Percentiles rank a stretch among this genome's conserved stretches.
phyloP scores from a whole-genome alignment of 2,329 filamentous ascomycete species.

The Penicillium psychrosexuale region DNA sequence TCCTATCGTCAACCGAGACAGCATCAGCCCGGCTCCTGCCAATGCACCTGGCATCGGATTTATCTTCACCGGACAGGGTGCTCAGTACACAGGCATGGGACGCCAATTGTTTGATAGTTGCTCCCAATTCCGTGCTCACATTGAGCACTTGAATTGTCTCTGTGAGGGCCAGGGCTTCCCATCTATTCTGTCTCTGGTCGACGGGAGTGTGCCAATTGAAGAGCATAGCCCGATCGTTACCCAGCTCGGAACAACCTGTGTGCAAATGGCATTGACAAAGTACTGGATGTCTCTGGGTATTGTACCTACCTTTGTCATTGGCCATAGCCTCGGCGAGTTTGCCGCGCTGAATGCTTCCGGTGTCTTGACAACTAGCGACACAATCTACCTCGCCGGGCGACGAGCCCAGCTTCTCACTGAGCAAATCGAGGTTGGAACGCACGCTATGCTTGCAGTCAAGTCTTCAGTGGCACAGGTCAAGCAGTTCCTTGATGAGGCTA shows the following conservation, averaged over 20 bases:
- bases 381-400: slow-evolving; percentile 64
- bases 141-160: slow-evolving; percentile 34
- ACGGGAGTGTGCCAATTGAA: slow-evolving; percentile 22
- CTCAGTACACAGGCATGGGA: slow-evolving; percentile 37
- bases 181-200: slow-evolving; percentile 26
- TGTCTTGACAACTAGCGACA: slow-evolving; percentile 35
- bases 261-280: slow-evolving; percentile 43
- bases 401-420: slow-evolving; percentile 42
- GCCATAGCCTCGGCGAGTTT: slow-evolving; percentile 42
- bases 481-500: slow-evolving; percentile 29
- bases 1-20: slow-evolving; percentile 19
- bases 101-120: slow-evolving; percentile 22
- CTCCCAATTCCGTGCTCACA: slow-evolving; percentile 29
- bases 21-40: slow-evolving; percentile 18
- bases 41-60: slow-evolving; percentile 24
- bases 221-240: slow-evolving; percentile 25
- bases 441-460: slow-evolving; percentile 46
- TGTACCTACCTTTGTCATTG: slow-evolving; percentile 19
- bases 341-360: slow-evolving; percentile 38
- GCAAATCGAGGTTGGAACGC: slow-evolving; percentile 41
- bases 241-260: slow-evolving; percentile 41
- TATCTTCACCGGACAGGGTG: slow-evolving; percentile 40
- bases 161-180: slow-evolving; percentile 29
- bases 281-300: slow-evolving; percentile 34
- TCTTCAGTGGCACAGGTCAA: slow-evolving; percentile 36